Base-by-base conservation (phyloP, 208 protist genomes). In the Crithidia expoeki region DNA sequence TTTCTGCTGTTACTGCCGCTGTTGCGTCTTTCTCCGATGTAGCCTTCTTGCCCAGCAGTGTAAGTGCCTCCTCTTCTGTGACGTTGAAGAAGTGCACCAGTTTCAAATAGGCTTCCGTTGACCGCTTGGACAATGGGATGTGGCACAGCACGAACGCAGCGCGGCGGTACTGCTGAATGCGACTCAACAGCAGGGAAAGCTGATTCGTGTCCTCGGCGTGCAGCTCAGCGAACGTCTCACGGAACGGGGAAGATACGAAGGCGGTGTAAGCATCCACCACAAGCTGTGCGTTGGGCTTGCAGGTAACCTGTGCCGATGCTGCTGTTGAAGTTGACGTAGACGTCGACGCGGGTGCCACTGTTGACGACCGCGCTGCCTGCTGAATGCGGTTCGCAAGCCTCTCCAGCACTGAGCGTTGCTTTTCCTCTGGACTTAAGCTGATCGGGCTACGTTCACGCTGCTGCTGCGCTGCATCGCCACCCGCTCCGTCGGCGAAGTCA, bases 121-220 rank as follows among this genome's bases (percentile, higher is more conserved):
- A 59, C 6, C 91, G 84, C 42, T 74, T 42, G 33, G 85, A 53
- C 34, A 83, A 76, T 9, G 91, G 91, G 10, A 96, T 70, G 74
- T 96, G 91, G 69, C 88, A 94, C 16, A 96, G 78, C 16, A 96
- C 86, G 72, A 96, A 92, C 5, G 87, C 86, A 0, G 88, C 91
- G 19, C 91, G 86, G 16, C 86, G 83, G 58, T 83, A 94, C 77
- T 96, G 86, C n/a, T 80, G 55, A 33, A 85, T 73, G 11, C 55
- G 44, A 59, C 80, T 85, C 47, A 96, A 81, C 36, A 90, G 63
- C 50, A 85, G 79, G 4, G 86, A 93, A 19, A 96, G 79, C 17
- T 68, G 36, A 68, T 96, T 96, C 9, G 82, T 72, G 32, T 85
- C 84, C 14, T 49, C 58, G 0, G 82, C 55, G 58, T 89, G 66